Evolutionary conservation across 176 grass and related monocot species (phyloP), one percentile per base, ranked within the genome.

Genomic region (Guadua angustifolia): DNA sequence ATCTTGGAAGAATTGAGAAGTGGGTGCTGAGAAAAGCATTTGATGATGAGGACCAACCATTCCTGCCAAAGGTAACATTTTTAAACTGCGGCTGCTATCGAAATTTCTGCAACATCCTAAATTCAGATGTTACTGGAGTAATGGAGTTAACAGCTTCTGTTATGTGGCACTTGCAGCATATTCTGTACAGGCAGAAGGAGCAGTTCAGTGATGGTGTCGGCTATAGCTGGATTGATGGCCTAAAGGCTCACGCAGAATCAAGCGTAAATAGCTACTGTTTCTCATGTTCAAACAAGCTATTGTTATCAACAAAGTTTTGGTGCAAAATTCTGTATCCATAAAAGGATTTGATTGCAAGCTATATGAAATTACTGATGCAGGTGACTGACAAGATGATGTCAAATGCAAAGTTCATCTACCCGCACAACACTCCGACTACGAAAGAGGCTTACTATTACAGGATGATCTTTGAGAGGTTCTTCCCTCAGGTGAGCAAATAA

Each of bases 161-260:
- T 82, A 45, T 45, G 44, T 45, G 44, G 44, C 44, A 25, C 65
- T 58, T 72, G 87, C 81, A 94, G 90, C 88, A 95, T 64, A 94
- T 94, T 80, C 78, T 98, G 44, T 93, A 98, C 49, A 94, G 90
- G 68, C 89, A 98, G 73, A 95, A 95, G 79, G 95, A 98, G 66
- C 95, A 98, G 35, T 98, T 98, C 78, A 98, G 92, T 56, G 95
- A 98, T 45, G 95, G 92, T 1, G 89, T 98, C 66, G 92, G 92
- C 15, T 98, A 93, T 11, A 95, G 87, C 78, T 98, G 91, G 95
- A 98, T 98, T 71, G 92, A 94, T 69, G 90, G 95, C 7, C 89
- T 91, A 14, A 98, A 94, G 86, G 75, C 88, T 21, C 88, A 97
- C 18, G 92, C 88, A 6, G 88, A 80, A 67, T 38, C 65, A 2